phyloP scores from a whole-genome alignment of 805 yeast genomes.

The Saturnispora saitoi region DNA sequence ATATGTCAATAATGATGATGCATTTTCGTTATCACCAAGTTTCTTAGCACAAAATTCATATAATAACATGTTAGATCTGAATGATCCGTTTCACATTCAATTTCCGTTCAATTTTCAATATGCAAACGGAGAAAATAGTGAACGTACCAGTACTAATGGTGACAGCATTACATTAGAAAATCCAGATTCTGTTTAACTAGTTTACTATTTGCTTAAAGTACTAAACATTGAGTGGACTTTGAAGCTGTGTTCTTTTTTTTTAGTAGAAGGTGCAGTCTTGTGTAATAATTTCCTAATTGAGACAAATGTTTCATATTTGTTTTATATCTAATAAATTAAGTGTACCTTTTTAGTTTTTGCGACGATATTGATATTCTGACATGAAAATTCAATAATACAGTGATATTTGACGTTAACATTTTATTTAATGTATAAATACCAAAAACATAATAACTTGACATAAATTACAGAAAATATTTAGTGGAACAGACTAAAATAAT shows the following conservation, averaged over 20 bases:
- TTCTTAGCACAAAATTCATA: neutral
- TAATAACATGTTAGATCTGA: constrained; percentile 25
- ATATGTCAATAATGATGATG: neutral
- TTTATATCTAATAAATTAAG: neutral
- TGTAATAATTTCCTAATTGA: neutral
- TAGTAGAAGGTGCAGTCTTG: neutral
- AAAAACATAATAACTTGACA: neutral
- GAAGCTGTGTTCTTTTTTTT: neutral
- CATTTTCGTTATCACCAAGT: neutral
- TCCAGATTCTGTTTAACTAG: neutral
- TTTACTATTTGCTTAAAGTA: no score
- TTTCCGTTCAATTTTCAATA: constrained; percentile 39
- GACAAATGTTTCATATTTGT: constrained; percentile 2
- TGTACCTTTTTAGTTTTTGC: neutral
- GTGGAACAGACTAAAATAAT: neutral
- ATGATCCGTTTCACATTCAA: constrained; percentile 46
- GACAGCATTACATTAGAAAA: neutral
- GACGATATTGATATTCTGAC: neutral
- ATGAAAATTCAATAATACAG: no score
- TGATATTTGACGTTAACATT: no score
- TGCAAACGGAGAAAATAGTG: constrained; percentile 12
- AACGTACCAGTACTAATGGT: neutral
- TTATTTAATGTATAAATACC: no score
- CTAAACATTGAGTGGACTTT: no score
- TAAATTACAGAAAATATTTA: neutral